Base-by-base conservation (phyloP, 2,329 filamentous ascomycete genomes). In the Talaromyces rugulosus region DNA sequence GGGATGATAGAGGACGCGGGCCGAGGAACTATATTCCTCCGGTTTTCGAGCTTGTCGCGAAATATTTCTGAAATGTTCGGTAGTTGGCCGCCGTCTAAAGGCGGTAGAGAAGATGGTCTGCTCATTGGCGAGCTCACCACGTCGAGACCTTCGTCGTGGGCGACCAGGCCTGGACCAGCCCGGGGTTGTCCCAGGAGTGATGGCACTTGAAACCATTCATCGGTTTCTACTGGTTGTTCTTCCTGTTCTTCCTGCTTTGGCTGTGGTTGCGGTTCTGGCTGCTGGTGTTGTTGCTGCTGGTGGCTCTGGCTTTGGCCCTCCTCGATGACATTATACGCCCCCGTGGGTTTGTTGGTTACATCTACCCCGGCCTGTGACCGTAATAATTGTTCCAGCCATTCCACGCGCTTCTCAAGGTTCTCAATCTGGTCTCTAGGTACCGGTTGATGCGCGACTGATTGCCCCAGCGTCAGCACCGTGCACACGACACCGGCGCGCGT, bases 31-130 rank as follows among this genome's bases (percentile, higher is more conserved):
- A 72, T 72, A 14, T 70, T 73, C 14, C 71, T 70, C 23, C 74
- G 72, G 59, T 77, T 71, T 65, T 77, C 74, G 8, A 77, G 63
- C 53, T 75, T 70, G 62, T 77, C 74, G 52, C 74, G 72, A 65
- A 77, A 76, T 42, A 77, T 74, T 60, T 77, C 74, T 11, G 74
- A 73, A 5, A 77, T 73, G 42, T 77, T 76, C 9, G 74, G 74
- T 12, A 77, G 61, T 54, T 75, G 72, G 0, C 70, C 67, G 0
- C 71, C 71, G 27, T 75, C 67, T 27, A 63, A 12, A n/a, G 62
- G 58, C 8, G 62, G 58, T 23, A 63, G 23, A 34, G 66, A 33
- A 64, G 70, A 51, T 33, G 59, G 52, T 33, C 50, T 53, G 27
- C 52, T 56, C 33, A 50, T 56, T 6, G 53, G 58, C 18, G 42